Evolutionary conservation across 768 basidiomycete genomes (phyloP), one percentile per base, ranked within the genome.

Genomic region (Antrodiella citrinella): DNA sequence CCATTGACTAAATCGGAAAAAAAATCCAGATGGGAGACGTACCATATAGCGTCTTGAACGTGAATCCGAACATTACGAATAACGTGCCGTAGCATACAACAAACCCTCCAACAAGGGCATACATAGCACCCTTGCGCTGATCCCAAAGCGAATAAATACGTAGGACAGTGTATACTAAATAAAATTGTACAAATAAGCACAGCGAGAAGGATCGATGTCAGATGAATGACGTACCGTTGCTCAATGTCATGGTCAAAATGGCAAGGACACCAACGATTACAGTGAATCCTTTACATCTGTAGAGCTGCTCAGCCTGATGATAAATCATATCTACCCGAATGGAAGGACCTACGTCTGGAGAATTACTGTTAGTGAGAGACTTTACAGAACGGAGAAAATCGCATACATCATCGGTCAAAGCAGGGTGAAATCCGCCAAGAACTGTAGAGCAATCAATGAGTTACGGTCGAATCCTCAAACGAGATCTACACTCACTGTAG

Each of bases 401-500:
- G 35, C 26, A 26, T 19, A 48, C 47, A 18, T 4, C n/a, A 19
- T 26, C 26, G 47, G 15, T 23, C 25, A 48, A 23, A 4, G 7
- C 10, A n/a, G 51, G 51, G 3, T 38, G 26, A 11, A 53, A 39
- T 4, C 52, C 52, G 13, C 49, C 18, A 10, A 53, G 41, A 19
- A 49, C 52, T 53, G 38, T 7, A 13, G n/a, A n/a, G n/a, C n/a
- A n/a, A n/a, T n/a, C n/a, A n/a, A n/a, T n/a, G n/a, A n/a, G n/a
- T n/a, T n/a, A n/a, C n/a, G n/a, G n/a, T n/a, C n/a, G n/a, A n/a
- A n/a, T n/a, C n/a, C n/a, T n/a, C n/a, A n/a, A n/a, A n/a, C n/a
- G n/a, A n/a, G n/a, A n/a, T n/a, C n/a, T n/a, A n/a, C 18, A 35
- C 52, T 3, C 26, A 53, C 52, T 49, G 43, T 53, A 53, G 13